Evolutionary conservation across 768 basidiomycete species (phyloP).

Genomic region (Pisolithus microcarpus): DNA sequence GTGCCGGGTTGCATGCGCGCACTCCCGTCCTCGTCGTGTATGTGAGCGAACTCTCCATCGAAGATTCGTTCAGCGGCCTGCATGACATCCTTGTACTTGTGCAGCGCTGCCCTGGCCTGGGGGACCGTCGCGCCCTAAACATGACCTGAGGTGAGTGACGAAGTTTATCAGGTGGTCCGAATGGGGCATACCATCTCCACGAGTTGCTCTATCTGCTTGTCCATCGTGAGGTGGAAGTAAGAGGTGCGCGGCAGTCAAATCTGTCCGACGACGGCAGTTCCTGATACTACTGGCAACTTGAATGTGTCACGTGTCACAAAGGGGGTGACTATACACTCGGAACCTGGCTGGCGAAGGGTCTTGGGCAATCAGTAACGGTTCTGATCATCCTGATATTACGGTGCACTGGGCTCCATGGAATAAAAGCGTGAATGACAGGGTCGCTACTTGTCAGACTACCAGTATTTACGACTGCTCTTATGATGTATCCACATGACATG

Average conservation of each 20-base stretch:
- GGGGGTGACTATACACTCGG: not conserved
- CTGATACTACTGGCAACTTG: too few relatives aligned
- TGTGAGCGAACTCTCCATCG: constrained; percentile 74
- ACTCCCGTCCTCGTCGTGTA: constrained; percentile 48
- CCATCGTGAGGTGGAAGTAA: constrained; percentile 30
- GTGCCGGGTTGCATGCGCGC: constrained; percentile 35
- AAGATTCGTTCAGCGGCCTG: constrained; percentile 83
- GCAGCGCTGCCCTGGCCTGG: constrained; percentile 79
- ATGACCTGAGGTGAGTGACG: not conserved
- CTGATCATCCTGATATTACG: too few relatives aligned
- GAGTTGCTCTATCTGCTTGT: constrained; percentile 52
- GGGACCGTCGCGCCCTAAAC: constrained; percentile 71
- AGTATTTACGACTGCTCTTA: too few relatives aligned
- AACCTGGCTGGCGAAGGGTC: too few relatives aligned
- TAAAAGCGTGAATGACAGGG: too few relatives aligned
- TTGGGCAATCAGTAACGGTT: too few relatives aligned
- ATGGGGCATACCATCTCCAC: constrained; percentile 45
- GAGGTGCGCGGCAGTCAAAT: not conserved
- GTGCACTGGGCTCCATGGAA: too few relatives aligned
- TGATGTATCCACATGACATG: too few relatives aligned
- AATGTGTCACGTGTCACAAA: not conserved
- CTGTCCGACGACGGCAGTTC: too few relatives aligned
- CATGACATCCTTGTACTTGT: constrained; percentile 83
- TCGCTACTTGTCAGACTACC: too few relatives aligned
- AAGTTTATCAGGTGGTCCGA: constrained; percentile 1